Evolutionary conservation across 2,329 filamentous ascomycete genomes (phyloP).

Genomic region (Coniochaeta pulveracea): DNA sequence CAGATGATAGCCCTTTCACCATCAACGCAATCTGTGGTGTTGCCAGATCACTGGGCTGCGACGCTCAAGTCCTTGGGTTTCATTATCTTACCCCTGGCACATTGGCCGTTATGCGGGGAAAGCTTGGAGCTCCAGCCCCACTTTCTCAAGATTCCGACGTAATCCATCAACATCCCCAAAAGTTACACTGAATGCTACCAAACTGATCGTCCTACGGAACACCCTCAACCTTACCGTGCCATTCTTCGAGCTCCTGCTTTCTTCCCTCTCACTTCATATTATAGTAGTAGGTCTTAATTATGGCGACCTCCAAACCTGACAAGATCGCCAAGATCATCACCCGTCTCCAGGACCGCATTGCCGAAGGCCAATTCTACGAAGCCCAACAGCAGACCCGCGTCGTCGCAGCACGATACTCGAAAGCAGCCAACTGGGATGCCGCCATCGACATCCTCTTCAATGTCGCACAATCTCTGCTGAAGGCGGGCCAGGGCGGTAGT

Average conservation of each 20-base stretch:
- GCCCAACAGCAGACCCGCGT: slow-evolving; percentile 97
- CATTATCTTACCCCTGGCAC: neutral
- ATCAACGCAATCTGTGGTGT: slow-evolving; percentile 7
- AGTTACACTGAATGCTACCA: neutral
- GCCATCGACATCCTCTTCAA: slow-evolving; percentile 79
- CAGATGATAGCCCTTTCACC: slow-evolving; percentile 13
- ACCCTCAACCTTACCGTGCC: no score
- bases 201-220: no score
- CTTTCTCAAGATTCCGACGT: neutral
- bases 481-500: slow-evolving; percentile 86
- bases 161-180: neutral
- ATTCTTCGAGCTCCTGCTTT: neutral
- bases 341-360: slow-evolving; percentile 73
- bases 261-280: neutral
- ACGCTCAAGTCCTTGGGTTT: neutral
- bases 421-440: slow-evolving; percentile 70
- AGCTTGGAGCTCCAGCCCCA: neutral
- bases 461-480: slow-evolving; percentile 75
- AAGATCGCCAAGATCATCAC: slow-evolving; percentile 47
- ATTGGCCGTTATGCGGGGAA: neutral
- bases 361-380: slow-evolving; percentile 58
- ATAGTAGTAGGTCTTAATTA: slow-evolving; percentile 8
- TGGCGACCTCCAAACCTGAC: slow-evolving; percentile 23
- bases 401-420: slow-evolving; percentile 87
- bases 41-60: neutral